Conservation (phyloP, 179 eudicot species). For the Spinacia oleracea region DNA sequence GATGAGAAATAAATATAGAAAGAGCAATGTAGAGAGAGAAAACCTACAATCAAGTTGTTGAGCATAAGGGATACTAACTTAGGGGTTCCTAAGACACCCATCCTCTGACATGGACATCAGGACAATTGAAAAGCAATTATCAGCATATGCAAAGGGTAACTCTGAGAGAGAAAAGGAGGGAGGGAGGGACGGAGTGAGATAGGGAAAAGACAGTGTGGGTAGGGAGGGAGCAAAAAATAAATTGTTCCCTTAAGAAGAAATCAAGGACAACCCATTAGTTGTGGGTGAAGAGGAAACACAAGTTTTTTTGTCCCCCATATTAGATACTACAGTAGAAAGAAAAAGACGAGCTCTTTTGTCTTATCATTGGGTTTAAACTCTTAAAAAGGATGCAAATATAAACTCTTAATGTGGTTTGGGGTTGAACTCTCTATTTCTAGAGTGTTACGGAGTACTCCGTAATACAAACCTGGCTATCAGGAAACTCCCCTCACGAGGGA, state of each 20-base stretch:
- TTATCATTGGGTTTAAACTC: neutral
- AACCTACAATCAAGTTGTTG: conserved; percentile 14
- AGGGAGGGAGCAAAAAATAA: conserved; percentile 23
- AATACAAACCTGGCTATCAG: neutral
- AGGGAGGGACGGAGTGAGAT: too few relatives aligned
- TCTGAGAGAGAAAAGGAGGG: neutral
- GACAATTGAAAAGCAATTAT: conserved; percentile 11
- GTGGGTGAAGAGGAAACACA: conserved; percentile 30
- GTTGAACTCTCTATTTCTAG: neutral
- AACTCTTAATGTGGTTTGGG: neutral
- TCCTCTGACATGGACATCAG: conserved; percentile 31
- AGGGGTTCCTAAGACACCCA: conserved; percentile 26
- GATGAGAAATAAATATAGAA: neutral
- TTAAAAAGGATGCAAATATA: neutral
- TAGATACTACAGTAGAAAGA: conserved; percentile 5
- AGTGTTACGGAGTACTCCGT: too few relatives aligned
- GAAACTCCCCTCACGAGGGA: neutral
- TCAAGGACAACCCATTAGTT: conserved; percentile 25
- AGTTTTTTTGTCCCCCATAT: conserved; percentile 13
- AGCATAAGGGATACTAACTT: conserved; percentile 16
- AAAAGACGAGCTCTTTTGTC: conserved; percentile 12
- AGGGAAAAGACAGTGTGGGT: conserved; percentile 22
- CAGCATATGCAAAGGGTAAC: neutral
- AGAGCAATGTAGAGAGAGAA: neutral
- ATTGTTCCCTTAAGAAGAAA: conserved; percentile 24